Conservation (phyloP, 331 rosid genomes). For the Quercus tomentella region DNA sequence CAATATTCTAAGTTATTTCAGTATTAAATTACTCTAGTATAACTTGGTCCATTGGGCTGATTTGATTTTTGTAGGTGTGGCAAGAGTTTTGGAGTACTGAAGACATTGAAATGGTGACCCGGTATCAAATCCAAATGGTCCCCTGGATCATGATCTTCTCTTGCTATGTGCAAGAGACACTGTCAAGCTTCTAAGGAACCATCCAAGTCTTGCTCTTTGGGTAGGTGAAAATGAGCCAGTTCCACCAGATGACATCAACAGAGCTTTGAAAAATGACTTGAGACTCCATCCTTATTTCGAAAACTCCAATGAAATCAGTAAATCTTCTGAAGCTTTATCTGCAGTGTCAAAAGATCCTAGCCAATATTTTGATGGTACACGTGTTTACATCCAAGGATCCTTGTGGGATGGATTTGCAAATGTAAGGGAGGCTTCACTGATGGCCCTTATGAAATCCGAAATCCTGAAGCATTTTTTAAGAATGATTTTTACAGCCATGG, state of each 20-base stretch:
- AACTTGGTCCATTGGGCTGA: conserved; percentile 20
- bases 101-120: conserved; percentile 91
- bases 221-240: no score
- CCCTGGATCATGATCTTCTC: conserved; percentile 88
- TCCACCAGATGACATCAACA: no score
- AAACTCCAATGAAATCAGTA: no score
- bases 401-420: conserved; percentile 96
- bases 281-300: no score
- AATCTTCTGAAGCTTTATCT: conserved; percentile 20
- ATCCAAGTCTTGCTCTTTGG: no score
- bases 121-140: conserved; percentile 80
- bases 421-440: conserved; percentile 72
- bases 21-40: neutral
- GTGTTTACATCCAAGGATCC: conserved; percentile 75
- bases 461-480: conserved; percentile 72
- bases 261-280: no score
- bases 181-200: no score
- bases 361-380: conserved; percentile 87
- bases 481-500: conserved; percentile 57
- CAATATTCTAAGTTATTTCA: neutral
- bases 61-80: conserved; percentile 68
- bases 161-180: no score
- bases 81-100: conserved; percentile 99
- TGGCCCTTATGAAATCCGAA: conserved; percentile 92
- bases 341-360: conserved; percentile 53